Base-by-base conservation (phyloP, 129 eudicot species). In the Rutidosis leptorrhynchoides region DNA sequence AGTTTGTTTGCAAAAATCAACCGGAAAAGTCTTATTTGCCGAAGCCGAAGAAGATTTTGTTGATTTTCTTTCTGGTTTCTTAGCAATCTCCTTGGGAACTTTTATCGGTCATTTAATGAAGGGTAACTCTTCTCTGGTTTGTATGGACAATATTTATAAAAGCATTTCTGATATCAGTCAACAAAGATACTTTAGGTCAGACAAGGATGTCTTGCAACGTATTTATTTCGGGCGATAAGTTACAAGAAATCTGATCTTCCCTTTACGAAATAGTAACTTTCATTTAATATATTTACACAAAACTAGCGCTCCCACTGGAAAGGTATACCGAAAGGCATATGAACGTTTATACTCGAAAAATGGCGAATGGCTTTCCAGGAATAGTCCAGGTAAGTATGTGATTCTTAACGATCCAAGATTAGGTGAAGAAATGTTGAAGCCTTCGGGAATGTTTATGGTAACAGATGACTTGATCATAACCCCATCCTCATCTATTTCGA, bases 11-110 rank as follows among this genome's bases (percentile, higher is more conserved):
- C 70, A 62, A n/a, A 80, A 77, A 27, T 83, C 84, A 14, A 65
- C 40, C 2, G 54, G 62, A 4, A 76, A 65, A 67, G 56, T 76
- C 0, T 22, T 83, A 49, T 70, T 65, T 73, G 78, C 70, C 7
- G 63, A 68, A 49, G 81, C 81, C 0, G 45, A 35, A 43, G 76
- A 77, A 14, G 85, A 80, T 58, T 77, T 83, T 42, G 60, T 58
- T 3, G 82, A 83, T 11, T 79, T 79, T 37, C 64, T 79, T 16
- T 79, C 79, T 4, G 54, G 71, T 20, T 33, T 73, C 51, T 65
- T 79, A 4, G 63, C 55, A 2, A 59, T 83, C 23, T 66, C 80
- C 0, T 33, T 83, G 19, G 82, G 75, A 40, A 53, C 62, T 0
- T 37, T 83, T 15, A 19, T 57, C 0, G 29, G 57, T n/a, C 37